These are phyloP conservation scores for Puccinia novopanici DNA, from an alignment of 1,284 basidiomycete species.

Conservation along the genomic window DNA sequence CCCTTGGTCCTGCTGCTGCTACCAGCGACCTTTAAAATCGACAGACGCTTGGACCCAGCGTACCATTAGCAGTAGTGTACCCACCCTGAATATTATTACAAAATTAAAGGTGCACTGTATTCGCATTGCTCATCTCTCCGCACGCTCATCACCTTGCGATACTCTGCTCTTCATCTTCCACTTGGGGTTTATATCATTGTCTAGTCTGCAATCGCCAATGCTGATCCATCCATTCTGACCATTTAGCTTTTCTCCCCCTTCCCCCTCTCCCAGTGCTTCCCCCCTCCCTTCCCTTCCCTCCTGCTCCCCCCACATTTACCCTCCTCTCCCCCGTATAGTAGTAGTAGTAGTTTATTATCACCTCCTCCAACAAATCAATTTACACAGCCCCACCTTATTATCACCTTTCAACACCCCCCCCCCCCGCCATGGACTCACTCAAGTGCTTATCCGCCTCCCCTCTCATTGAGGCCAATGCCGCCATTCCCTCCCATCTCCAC, in stretches of 20 bases:
- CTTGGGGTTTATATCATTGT: background rate
- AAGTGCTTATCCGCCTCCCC: conserved; percentile 6
- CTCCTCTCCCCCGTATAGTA: conserved; percentile 56
- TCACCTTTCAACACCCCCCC: too few relatives aligned
- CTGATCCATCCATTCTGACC: background rate
- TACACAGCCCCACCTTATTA: too few relatives aligned
- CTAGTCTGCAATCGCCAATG: background rate
- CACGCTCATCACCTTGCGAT: background rate
- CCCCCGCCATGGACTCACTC: background rate
- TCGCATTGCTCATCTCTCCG: background rate
- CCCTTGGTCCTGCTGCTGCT: too few relatives aligned
- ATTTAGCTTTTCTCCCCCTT: background rate
- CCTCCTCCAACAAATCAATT: background rate
- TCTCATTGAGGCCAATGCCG: conserved; percentile 35
- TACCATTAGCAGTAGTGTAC: too few relatives aligned
- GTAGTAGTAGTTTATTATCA: too few relatives aligned
- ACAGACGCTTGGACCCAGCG: conserved; percentile 2
- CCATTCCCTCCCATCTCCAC: conserved; percentile 44
- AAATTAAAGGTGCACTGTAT: background rate
- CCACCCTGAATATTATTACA: background rate
- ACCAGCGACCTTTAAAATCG: too few relatives aligned
- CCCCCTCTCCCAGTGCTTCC: background rate
- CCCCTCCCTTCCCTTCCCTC: background rate
- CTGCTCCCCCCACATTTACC: conserved; percentile 56
- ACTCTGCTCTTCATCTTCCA: background rate